Conservation (phyloP, 2,329 filamentous ascomycete species). For the Acrodontium crateriforme region DNA sequence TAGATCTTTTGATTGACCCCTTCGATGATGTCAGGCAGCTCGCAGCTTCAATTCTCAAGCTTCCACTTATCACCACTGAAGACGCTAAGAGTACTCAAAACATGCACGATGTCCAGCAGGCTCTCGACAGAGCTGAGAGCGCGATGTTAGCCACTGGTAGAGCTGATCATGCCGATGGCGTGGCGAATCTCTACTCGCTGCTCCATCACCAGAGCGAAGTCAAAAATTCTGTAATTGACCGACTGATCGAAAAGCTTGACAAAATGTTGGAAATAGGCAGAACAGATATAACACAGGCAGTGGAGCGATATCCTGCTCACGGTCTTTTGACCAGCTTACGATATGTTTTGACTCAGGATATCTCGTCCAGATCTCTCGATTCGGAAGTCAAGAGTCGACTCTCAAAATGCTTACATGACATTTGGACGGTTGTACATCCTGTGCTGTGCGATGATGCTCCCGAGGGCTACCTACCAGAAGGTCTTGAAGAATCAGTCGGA, state of each 20-base stretch:
- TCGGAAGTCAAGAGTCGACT: conserved; percentile 3
- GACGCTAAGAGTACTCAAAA: background rate
- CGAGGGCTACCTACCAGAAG: conserved; percentile 70
- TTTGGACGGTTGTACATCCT: conserved; percentile 64
- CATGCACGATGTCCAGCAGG: background rate
- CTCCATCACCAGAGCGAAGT: conserved; percentile 32
- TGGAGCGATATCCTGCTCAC: conserved; percentile 33
- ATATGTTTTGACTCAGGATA: conserved; percentile 20
- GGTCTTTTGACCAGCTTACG: conserved; percentile 21
- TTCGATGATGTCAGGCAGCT: conserved; percentile 76
- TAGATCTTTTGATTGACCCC: conserved; percentile 73
- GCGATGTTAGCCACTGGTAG: conserved; percentile 59
- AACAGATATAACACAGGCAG: conserved; percentile 49
- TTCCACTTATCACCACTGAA: conserved; percentile 1
- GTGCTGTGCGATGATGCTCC: conserved; percentile 89
- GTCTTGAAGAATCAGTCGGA: conserved; percentile 57
- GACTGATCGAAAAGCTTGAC: conserved; percentile 46
- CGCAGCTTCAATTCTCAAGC: conserved; percentile 32
- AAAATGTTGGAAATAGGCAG: conserved; percentile 50
- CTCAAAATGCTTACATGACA: conserved; percentile 41
- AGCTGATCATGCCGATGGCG: conserved; percentile 84
- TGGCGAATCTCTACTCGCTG: conserved; percentile 62
- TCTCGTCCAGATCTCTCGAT: background rate
- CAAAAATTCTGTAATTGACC: background rate
- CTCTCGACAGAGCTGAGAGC: conserved; percentile 28